These are phyloP conservation scores for Xylaria flabelliformis DNA, from an alignment of 495 filamentous ascomycete genomes.

Conservation along the genomic window DNA sequence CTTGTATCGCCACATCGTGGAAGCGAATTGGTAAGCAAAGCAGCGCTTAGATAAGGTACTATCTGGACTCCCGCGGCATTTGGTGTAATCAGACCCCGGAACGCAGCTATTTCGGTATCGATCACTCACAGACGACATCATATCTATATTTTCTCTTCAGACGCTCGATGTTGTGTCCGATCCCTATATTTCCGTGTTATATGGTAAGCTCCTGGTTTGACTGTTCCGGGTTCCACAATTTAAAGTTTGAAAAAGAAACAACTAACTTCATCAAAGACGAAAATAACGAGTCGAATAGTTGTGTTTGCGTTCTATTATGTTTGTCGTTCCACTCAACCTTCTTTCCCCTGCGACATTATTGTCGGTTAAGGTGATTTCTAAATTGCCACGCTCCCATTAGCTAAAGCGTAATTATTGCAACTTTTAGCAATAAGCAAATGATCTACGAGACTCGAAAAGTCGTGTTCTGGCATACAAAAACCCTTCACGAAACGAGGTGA, in stretches of 20 bases:
- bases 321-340: neutral
- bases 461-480: no score
- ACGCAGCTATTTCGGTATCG: neutral
- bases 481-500: no score
- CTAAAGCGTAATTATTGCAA: neutral
- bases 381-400: neutral
- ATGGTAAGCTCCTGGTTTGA: neutral
- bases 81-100: slow-evolving; percentile 14
- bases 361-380: neutral
- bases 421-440: neutral
- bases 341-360: neutral
- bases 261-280: neutral
- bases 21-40: slow-evolving; percentile 12
- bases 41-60: slow-evolving; percentile 13
- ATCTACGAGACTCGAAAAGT: neutral
- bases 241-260: neutral
- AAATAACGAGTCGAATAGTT: neutral
- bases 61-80: slow-evolving; percentile 14
- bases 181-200: neutral
- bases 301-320: neutral
- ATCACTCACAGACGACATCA: neutral
- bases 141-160: neutral
- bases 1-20: neutral
- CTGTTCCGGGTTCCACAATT: neutral
- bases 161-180: neutral